Conservation (phyloP, 225 moss, liverwort and hornwort species). For the Takakia lepidozioides region DNA sequence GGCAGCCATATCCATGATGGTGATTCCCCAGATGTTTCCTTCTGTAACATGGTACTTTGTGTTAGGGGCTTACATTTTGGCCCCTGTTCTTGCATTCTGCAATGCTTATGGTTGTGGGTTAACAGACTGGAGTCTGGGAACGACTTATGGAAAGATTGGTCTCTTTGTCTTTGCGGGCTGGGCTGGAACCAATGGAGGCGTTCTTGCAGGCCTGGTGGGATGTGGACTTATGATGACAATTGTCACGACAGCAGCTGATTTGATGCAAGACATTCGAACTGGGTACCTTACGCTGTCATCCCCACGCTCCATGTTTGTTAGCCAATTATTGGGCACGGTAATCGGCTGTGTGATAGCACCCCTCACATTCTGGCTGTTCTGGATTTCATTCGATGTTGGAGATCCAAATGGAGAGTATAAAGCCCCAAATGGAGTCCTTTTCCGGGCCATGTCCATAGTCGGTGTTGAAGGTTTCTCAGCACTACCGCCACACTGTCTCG, state of each 20-base stretch:
- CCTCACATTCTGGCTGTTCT: conserved; percentile 46
- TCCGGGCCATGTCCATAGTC: conserved; percentile 40
- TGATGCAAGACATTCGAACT: conserved; percentile 52
- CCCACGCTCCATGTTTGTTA: conserved; percentile 45
- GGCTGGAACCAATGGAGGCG: conserved; percentile 40
- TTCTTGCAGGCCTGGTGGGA: conserved; percentile 35
- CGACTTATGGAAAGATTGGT: conserved; percentile 44
- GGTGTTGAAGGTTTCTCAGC: conserved; percentile 38
- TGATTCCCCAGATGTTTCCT: conserved; percentile 33
- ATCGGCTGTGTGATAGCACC: conserved; percentile 40
- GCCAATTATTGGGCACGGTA: conserved; percentile 38
- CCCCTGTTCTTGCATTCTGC: conserved; percentile 46
- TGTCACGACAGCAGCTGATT: conserved; percentile 30
- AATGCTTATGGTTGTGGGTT: conserved; percentile 48
- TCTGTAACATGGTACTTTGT: conserved; percentile 50
- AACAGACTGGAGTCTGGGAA: conserved; percentile 46
- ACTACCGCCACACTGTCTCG: conserved; percentile 31
- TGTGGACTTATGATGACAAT: conserved; percentile 46
- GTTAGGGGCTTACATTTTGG: conserved; percentile 29
- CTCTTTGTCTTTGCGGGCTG: conserved; percentile 46
- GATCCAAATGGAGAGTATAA: conserved; percentile 41
- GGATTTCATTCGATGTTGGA: conserved; percentile 46
- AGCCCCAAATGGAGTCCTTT: conserved; percentile 46
- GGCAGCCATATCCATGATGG: conserved; percentile 22
- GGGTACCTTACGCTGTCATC: conserved; percentile 46